A percentile compares a stretch with the other conserved stretches of the same genome.
Evolutionary conservation across 345 rosid genomes (phyloP).

Genomic region (Capsella bursapastoris): DNA sequence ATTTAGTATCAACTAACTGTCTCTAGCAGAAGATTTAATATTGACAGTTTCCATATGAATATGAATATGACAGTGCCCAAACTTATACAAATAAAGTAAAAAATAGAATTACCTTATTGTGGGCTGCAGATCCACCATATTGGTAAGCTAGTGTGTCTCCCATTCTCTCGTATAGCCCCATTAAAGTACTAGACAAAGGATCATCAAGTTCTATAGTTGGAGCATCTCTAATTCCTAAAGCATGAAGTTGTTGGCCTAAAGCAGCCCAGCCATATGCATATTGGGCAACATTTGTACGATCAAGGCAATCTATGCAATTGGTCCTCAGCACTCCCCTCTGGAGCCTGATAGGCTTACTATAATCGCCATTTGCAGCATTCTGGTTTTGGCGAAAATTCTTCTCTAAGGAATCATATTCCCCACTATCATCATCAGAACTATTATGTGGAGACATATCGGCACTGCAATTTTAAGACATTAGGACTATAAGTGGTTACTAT

Average conservation of each 20-base stretch:
- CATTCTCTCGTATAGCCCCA: conserved; percentile 91
- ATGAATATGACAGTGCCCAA: not conserved
- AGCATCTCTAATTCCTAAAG: conserved; percentile 66
- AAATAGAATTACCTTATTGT: conserved; percentile 74
- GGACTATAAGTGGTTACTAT: conserved; percentile 48
- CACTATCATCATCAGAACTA: conserved; percentile 53
- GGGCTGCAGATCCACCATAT: conserved; percentile 98
- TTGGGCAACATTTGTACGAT: conserved; percentile 99
- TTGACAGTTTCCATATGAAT: conserved; percentile 4
- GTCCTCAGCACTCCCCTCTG: conserved; percentile 95
- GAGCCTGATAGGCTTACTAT: conserved; percentile 60
- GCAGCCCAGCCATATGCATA: conserved; percentile 97
- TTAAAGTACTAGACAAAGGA: conserved; percentile 82
- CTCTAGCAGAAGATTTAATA: conserved; percentile 13
- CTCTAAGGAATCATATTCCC: conserved; percentile 52
- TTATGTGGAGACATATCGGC: conserved; percentile 48
- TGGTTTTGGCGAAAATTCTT: conserved; percentile 51
- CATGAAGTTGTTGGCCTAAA: conserved; percentile 88
- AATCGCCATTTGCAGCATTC: conserved; percentile 55
- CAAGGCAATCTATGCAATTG: conserved; percentile 98
- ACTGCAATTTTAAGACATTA: conserved; percentile 31
- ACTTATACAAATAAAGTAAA: not conserved
- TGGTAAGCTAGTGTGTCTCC: conserved; percentile 95
- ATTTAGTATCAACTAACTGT: conserved; percentile 14
- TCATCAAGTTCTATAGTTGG: conserved; percentile 78